A percentile compares a stretch with the other conserved stretches of the same genome.
These are phyloP conservation scores for Argentina anserina DNA, from an alignment of 306 rosid species.

Conservation along the genomic window DNA sequence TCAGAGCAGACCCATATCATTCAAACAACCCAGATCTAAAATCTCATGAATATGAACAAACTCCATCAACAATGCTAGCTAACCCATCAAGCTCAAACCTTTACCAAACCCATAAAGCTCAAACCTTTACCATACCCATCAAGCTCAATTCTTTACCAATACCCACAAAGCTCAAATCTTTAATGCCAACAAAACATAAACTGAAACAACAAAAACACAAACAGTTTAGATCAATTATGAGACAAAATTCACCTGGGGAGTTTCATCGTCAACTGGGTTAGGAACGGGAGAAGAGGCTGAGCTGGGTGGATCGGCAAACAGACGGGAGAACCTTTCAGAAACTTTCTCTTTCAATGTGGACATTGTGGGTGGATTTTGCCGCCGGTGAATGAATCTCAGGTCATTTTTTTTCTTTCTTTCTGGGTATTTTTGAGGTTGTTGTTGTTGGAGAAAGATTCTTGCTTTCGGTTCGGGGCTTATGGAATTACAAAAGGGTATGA, in stretches of 20 bases:
- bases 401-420: not conserved
- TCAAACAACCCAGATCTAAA: constrained; percentile 46
- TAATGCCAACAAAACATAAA: not conserved
- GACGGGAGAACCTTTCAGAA: constrained; percentile 52
- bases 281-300: constrained; percentile 21
- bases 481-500: not conserved
- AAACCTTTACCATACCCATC: not conserved
- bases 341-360: constrained; percentile 63
- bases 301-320: constrained; percentile 51
- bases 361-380: constrained; percentile 30
- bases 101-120: not conserved
- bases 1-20: constrained; percentile 6
- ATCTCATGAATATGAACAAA: not conserved
- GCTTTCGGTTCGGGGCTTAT: not conserved
- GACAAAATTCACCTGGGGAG: constrained; percentile 37
- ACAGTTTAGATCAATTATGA: not conserved
- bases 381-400: not conserved
- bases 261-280: constrained; percentile 16
- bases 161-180: not conserved
- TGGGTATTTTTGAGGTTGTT: not conserved
- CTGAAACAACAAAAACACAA: not conserved
- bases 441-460: not conserved
- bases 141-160: too few species aligned
- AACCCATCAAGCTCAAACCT: constrained; percentile 25
- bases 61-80: constrained; percentile 1